Evolutionary conservation across 176 grass and related monocot species (phyloP), one percentile per base, ranked within the genome.

Genomic region (Triticum turgidum): DNA sequence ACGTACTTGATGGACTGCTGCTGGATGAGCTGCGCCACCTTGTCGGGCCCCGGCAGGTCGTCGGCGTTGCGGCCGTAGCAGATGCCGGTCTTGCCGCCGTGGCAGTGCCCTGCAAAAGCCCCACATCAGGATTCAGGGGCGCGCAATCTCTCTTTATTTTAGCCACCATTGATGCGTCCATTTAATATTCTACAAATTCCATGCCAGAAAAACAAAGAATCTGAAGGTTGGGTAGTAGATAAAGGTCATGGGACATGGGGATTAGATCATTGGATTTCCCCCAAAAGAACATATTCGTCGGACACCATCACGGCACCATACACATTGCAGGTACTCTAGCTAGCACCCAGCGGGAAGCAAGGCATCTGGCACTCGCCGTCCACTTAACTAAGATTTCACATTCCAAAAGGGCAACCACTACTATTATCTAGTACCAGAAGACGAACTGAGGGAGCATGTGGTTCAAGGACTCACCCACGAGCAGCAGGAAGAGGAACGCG

Each of bases 51-150:
- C 80, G 97, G 97, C 35, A 99, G 87, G 90, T 99, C 97, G 64
- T 99, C 97, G 2, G 97, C 94, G 83, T 93, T 99, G 45, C 97
- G 92, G 12, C 97, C 94, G 88, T 96, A 99, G 77, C 94, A 99
- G 78, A 96, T 65, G 41, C 97, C 97, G 52, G 96, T 87, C 79
- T 99, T 99, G 81, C 92, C 86, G 66, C 94, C 83, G 61, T 61
- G 61, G 77, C 90, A 87, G 45, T 80, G 69, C 67, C 85, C 97
- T 99, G 92, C 62, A 45, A 74, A 84, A 47, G 58, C 35, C 35
- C 66, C 63, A 65, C 70, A 54, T 54, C 51, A 54, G 51, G 51
- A 54, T 54, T 54, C 70, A 42, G 54, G 7, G 54, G 61, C 17
- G 38, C 3, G 9, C 38, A 73, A 72, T 79, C 69, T 79, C 58